Percentiles rank a stretch among this genome's conserved stretches.
These are phyloP conservation scores for Cladosporium colombiae DNA, from an alignment of 2,329 filamentous ascomycete species.

Conservation along the genomic window DNA sequence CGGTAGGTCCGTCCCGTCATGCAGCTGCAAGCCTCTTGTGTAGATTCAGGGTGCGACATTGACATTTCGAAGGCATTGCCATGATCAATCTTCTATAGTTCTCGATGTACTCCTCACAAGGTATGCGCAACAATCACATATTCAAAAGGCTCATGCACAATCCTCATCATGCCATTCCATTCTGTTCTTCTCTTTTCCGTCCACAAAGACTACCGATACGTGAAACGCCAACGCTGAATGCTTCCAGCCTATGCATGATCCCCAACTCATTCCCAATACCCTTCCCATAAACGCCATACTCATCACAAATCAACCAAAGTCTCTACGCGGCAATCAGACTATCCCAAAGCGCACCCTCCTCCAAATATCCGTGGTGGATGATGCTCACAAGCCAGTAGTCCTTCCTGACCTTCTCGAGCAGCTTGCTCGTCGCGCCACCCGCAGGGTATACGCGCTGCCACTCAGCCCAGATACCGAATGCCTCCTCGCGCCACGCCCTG, in stretches of 20 bases:
- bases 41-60: too few relatives aligned
- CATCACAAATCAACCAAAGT: background rate
- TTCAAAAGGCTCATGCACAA: background rate
- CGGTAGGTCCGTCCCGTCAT: too few relatives aligned
- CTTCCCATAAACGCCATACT: background rate
- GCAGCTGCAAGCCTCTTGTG: too few relatives aligned
- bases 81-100: background rate
- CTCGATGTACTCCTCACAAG: background rate
- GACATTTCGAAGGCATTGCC: background rate
- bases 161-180: background rate
- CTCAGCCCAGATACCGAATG: constrained; percentile 91
- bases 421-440: constrained; percentile 67
- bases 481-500: constrained; percentile 90
- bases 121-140: background rate
- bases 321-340: constrained; percentile 20
- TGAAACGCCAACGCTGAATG: background rate
- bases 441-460: constrained; percentile 88
- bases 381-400: constrained; percentile 90
- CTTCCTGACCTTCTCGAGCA: constrained; percentile 67
- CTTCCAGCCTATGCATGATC: background rate
- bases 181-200: background rate
- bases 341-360: constrained; percentile 71
- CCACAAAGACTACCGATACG: background rate
- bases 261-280: background rate
- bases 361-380: constrained; percentile 77